phyloP scores from a whole-genome alignment of 2,329 filamentous ascomycete genomes.

The Fusarium camptoceras region DNA sequence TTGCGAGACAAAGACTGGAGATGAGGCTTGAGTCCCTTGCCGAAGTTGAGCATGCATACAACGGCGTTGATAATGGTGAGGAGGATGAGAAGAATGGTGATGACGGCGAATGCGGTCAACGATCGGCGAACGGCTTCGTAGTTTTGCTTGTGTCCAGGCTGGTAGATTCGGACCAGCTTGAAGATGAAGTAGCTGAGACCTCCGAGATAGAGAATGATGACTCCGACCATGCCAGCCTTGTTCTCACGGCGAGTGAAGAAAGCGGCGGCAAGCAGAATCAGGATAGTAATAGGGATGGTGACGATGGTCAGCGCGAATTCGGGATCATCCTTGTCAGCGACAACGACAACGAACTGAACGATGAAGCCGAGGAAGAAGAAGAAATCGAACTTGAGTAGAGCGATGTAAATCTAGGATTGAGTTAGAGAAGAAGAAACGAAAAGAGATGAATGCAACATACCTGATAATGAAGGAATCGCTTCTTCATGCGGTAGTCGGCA shows the following conservation, averaged over 20 bases:
- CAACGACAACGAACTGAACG: slow-evolving; percentile 95
- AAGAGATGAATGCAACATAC: slow-evolving; percentile 60
- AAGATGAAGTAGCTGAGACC: slow-evolving; percentile 96
- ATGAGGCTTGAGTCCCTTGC: slow-evolving; percentile 88
- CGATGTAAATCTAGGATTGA: slow-evolving; percentile 85
- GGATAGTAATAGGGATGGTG: slow-evolving; percentile 90
- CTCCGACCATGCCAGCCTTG: slow-evolving; percentile 77
- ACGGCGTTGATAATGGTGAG: slow-evolving; percentile 89
- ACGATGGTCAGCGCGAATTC: slow-evolving; percentile 90
- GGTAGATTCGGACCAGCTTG: slow-evolving; percentile 97
- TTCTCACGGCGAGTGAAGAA: slow-evolving; percentile 88
- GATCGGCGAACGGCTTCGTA: slow-evolving; percentile 86
- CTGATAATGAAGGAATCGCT: slow-evolving; percentile 96
- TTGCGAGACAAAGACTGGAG: slow-evolving; percentile 66
- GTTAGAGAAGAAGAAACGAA: neutral
- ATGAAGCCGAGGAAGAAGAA: slow-evolving; percentile 99
- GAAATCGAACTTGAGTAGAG: slow-evolving; percentile 98
- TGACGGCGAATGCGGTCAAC: slow-evolving; percentile 91
- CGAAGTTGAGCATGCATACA: slow-evolving; percentile 91
- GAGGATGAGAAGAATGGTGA: slow-evolving; percentile 90
- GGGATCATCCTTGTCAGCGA: slow-evolving; percentile 73
- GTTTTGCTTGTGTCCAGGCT: slow-evolving; percentile 64
- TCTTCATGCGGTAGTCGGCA: slow-evolving; percentile 95
- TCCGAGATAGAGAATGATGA: slow-evolving; percentile 88
- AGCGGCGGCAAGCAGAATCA: slow-evolving; percentile 86